Base-by-base conservation (phyloP, 805 yeast genomes). In the Millerozyma miso region DNA sequence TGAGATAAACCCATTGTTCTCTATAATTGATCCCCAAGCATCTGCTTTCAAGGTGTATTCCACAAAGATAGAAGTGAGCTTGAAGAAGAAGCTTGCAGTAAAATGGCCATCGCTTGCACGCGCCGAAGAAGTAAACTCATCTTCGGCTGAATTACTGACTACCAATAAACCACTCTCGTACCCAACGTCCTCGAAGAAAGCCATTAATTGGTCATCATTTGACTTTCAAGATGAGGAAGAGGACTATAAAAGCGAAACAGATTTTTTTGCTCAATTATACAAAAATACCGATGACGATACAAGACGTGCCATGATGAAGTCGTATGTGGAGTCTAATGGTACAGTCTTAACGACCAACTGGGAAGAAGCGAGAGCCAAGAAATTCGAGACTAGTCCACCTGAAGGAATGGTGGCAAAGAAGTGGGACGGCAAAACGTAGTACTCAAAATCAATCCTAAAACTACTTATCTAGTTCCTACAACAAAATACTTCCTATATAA, bases 281-380 rank as follows among this genome's bases (percentile, higher is more conserved):
- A 74, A 75, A 19, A 81, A 76, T 49, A 91, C 95, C 0, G 95
- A 89, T 58, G 93, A 85, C 5, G 97, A 93, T 54, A 83, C 95
- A 1, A 72, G 71, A 51, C 73, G 95, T 40, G 99, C 99, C 1
- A 93, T 93, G 98, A 85, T 88, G 95, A 93, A 93, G 67, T 87
- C 96, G 41, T 93, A 78, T 55, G 73, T 80, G n/a, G 97, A 93
- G 63, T 86, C 96, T 52, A 85, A 86, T 53, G 99, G 99, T 16
- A 93, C 99, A 0, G 80, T 95, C 1, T 69, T 93, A 45, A 87
- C 95, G 37, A 93, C 99, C 3, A 86, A 88, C 58, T 93, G 99
- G 99, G 76, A 67, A 8, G 96, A 88, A 46, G 98, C 95, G 2
- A 71, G 78, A 32, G 71, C 76, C 43, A 80, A 79, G 45, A 71